Conservation (phyloP, 148 eudicot genomes). For the Chenopodium quinoa region DNA sequence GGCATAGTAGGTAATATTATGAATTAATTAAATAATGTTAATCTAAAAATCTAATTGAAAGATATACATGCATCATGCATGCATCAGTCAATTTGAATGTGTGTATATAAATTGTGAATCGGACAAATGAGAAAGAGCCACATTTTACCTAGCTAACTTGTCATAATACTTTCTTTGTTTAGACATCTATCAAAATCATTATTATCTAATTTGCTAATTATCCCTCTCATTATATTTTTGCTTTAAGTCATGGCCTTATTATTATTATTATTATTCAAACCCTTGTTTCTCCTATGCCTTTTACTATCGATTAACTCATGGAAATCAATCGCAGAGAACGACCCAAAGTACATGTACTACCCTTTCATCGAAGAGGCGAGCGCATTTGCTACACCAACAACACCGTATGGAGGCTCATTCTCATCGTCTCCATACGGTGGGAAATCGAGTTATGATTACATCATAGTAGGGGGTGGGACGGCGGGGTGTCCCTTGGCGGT, state of each 20-base stretch:
- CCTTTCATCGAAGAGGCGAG: constrained; percentile 56
- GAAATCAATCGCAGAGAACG: neutral
- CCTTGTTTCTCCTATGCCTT: constrained; percentile 25
- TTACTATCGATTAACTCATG: neutral
- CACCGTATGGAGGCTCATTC: constrained; percentile 2
- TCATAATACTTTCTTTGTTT: neutral
- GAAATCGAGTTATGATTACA: constrained; percentile 54
- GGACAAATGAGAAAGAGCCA: constrained; percentile 62
- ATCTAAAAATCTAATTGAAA: neutral
- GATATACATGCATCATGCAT: neutral
- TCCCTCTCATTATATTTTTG: neutral
- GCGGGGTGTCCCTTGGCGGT: constrained; percentile 90
- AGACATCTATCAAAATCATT: constrained; percentile 4
- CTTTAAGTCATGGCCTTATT: constrained; percentile 11
- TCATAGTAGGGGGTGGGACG: constrained; percentile 90
- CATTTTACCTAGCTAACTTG: constrained; percentile 13
- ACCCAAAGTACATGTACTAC: constrained; percentile 35
- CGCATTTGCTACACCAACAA: constrained; percentile 25
- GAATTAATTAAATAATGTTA: neutral
- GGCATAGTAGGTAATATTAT: neutral
- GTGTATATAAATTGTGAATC: constrained; percentile 19
- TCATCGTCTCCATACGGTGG: constrained; percentile 2
- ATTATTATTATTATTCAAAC: constrained; percentile 6
- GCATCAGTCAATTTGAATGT: neutral
- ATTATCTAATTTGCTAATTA: neutral